Conservation (phyloP, 495 filamentous ascomycete species). For the Neurospora sp. region DNA sequence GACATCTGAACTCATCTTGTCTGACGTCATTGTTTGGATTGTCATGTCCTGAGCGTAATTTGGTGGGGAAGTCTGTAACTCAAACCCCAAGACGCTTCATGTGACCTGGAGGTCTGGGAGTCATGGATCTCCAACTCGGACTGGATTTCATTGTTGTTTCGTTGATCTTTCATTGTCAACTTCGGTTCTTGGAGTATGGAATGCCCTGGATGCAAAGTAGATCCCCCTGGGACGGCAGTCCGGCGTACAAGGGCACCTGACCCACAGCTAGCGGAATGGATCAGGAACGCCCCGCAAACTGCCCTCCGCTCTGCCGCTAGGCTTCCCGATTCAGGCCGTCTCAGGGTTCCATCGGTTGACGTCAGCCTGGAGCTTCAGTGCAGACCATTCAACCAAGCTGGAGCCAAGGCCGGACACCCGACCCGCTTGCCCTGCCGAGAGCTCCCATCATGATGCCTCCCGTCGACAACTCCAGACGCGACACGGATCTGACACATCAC, state of each 20-base stretch:
- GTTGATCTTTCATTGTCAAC: not conserved
- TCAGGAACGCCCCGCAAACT: not conserved
- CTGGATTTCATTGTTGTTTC: not conserved
- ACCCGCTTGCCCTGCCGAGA: not conserved
- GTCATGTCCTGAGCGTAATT: not conserved
- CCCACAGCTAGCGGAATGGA: not conserved
- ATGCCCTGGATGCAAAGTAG: not conserved
- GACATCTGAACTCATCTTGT: not conserved
- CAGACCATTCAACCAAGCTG: not conserved
- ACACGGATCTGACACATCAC: not conserved
- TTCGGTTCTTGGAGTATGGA: not conserved
- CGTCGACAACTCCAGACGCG: not conserved
- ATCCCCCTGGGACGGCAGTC: not conserved
- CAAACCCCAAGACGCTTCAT: not conserved
- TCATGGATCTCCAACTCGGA: not conserved
- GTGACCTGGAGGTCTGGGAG: not conserved
- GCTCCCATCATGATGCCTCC: not conserved
- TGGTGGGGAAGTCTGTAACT: not conserved
- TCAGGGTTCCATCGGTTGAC: not conserved
- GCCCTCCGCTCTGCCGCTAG: not conserved
- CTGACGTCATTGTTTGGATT: not conserved
- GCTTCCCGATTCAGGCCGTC: not conserved
- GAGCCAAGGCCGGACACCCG: not conserved
- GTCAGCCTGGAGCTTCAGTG: not conserved
- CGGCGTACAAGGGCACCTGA: not conserved